Percentiles rank a stretch among this genome's conserved stretches.
phyloP scores from a whole-genome alignment of 2,329 filamentous ascomycete species.

The Botrytis deweyae region DNA sequence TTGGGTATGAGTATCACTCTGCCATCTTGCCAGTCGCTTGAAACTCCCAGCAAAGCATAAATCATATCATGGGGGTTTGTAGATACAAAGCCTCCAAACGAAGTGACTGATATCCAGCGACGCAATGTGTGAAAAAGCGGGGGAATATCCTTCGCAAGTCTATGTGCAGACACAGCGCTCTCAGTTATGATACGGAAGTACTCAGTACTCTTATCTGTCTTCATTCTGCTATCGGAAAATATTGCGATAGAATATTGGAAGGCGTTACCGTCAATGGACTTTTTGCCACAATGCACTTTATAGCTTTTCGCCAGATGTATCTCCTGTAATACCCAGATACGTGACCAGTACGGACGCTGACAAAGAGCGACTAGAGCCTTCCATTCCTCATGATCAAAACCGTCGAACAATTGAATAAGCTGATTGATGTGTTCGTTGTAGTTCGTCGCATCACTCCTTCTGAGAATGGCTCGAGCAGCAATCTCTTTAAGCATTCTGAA shows the following conservation, averaged over 20 bases:
- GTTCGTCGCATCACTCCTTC: neutral
- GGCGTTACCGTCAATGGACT: no score
- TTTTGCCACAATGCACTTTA: neutral
- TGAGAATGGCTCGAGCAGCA: neutral
- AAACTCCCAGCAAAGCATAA: neutral
- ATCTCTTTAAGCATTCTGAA: neutral
- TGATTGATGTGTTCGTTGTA: neutral
- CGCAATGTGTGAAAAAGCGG: neutral
- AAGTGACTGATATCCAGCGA: neutral
- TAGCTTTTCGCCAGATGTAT: neutral
- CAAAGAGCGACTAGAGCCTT: neutral
- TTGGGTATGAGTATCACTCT: neutral
- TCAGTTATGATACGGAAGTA: neutral
- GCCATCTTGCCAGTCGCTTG: neutral
- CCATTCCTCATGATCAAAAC: neutral
- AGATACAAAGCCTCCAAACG: no score
- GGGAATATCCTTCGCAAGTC: neutral
- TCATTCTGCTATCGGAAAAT: no score
- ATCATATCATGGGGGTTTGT: neutral
- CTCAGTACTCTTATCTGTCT: no score
- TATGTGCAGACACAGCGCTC: neutral
- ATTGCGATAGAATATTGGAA: no score
- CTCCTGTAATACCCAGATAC: neutral
- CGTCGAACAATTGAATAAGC: neutral
- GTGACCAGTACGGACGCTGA: neutral